These are phyloP conservation scores for Syzygium grande DNA, from an alignment of 345 rosid species.

Conservation along the genomic window DNA sequence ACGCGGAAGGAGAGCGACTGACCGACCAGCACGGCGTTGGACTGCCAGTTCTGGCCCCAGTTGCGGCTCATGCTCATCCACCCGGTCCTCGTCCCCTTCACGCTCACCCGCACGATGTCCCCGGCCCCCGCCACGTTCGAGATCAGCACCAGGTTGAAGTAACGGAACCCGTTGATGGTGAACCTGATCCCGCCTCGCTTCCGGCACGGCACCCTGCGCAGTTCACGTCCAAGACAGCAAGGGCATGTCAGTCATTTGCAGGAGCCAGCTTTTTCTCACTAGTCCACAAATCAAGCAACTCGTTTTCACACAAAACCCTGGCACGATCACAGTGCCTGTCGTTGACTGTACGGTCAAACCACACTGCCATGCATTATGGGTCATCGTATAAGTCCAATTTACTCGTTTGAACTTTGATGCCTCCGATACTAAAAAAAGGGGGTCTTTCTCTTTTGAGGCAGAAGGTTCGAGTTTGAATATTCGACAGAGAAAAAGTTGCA, in stretches of 20 bases:
- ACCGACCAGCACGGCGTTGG: neutral
- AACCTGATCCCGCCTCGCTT: constrained; percentile 1
- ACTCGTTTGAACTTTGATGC: neutral
- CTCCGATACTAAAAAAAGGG: neutral
- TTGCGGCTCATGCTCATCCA: constrained; percentile 6
- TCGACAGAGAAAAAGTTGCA: neutral
- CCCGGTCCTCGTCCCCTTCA: constrained; percentile 2
- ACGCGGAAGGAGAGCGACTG: constrained; percentile 2
- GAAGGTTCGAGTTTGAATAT: neutral
- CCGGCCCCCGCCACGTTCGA: constrained; percentile 3
- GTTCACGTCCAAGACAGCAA: neutral
- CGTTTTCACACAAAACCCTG: neutral
- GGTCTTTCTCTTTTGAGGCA: neutral
- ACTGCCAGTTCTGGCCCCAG: constrained; percentile 7
- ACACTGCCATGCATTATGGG: neutral
- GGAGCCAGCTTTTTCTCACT: neutral
- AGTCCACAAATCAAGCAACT: neutral
- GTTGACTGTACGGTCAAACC: neutral
- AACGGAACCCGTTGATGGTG: constrained; percentile 6
- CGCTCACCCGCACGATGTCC: constrained; percentile 1
- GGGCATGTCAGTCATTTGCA: neutral
- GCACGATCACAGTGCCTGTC: neutral
- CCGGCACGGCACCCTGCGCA: neutral
- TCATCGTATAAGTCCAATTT: neutral
- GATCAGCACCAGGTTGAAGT: constrained; percentile 5